Conservation (phyloP, 1,284 basidiomycete species). For the Mrakiaceae sp. region DNA sequence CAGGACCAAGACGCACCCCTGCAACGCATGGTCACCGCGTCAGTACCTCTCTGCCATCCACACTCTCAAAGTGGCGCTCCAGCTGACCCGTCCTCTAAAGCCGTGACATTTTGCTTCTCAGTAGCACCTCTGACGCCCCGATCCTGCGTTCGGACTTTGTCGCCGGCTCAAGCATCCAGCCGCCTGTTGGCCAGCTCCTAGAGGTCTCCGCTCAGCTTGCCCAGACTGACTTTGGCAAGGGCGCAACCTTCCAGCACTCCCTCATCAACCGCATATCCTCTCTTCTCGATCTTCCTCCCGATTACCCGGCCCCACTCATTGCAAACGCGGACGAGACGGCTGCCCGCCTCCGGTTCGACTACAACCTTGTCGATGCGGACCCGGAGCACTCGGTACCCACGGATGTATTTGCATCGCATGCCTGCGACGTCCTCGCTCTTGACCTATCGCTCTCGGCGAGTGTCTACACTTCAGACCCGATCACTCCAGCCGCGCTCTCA, state of each 20-base stretch:
- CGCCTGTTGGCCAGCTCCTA: not conserved
- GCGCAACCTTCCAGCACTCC: not conserved
- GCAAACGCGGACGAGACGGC: not conserved
- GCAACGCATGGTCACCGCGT: not conserved
- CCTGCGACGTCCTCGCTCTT: constrained; percentile 10
- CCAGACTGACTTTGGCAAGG: not conserved
- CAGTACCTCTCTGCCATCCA: not conserved
- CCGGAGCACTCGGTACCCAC: not conserved
- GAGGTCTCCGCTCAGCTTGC: not conserved
- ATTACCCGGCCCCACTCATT: not conserved
- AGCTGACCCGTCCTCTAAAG: not conserved
- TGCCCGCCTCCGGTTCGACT: not conserved
- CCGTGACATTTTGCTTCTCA: not conserved
- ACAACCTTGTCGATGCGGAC: not conserved
- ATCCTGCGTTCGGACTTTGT: not conserved
- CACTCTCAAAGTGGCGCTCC: not conserved
- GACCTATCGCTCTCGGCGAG: constrained; percentile 10
- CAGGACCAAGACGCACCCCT: not conserved
- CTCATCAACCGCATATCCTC: not conserved
- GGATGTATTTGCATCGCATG: not conserved
- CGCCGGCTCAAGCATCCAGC: not conserved
- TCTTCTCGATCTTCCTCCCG: not conserved
- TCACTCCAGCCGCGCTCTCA: not conserved
- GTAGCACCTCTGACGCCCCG: not conserved
- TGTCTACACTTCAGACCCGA: constrained; percentile 3